Evolutionary conservation across 441 rosid genomes (phyloP), one percentile per base, ranked within the genome.

Genomic region (Theobroma grandiflorum): DNA sequence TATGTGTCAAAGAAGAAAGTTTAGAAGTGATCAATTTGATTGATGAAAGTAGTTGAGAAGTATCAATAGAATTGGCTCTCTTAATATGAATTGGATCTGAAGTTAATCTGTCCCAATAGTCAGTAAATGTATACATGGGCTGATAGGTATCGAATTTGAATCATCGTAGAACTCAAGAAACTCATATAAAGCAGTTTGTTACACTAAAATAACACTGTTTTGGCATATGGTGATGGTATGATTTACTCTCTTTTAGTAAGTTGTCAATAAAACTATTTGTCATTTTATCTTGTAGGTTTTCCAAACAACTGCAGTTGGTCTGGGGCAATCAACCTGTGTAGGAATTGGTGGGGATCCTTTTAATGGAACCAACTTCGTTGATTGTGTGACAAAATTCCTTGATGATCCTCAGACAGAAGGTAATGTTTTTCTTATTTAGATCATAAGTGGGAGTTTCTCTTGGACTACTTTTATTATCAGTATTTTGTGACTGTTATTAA

Each of bases 311-410:
- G 90, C 89, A 33, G 99, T 94, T 62, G 98, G 98, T 72, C 89
- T 95, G 22, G 99, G 99, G 59, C 98, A 95, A 74, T 94, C 98
- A 45, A 92, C 98, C 38, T 94, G 96, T 79, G 98, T 95, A 35
- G 99, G 99, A 58, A 94, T 94, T 65, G 97, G 99, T 22, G 99
- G 97, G n/a, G 98, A 95, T 88, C 99, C 99, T 58, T 95, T 95
- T 81, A 94, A 94, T 55, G 99, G 99, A 20, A 95, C 98, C 66
- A 94, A 95, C 87, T 95, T 95, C 79, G 92, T 95, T 18, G 97
- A 95, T 82, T 95, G 98, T 85, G 68, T 94, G 35, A 78, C 89
- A 80, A 94, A 86, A 75, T 94, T 95, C 80, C 86, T 95, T 68
- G 89, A 81, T 72, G 98, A 95, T 87, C 95, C 98, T 16, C 98